Evolutionary conservation across 2,329 filamentous ascomycete genomes (phyloP).

Genomic region (Phialophora chinensis): DNA sequence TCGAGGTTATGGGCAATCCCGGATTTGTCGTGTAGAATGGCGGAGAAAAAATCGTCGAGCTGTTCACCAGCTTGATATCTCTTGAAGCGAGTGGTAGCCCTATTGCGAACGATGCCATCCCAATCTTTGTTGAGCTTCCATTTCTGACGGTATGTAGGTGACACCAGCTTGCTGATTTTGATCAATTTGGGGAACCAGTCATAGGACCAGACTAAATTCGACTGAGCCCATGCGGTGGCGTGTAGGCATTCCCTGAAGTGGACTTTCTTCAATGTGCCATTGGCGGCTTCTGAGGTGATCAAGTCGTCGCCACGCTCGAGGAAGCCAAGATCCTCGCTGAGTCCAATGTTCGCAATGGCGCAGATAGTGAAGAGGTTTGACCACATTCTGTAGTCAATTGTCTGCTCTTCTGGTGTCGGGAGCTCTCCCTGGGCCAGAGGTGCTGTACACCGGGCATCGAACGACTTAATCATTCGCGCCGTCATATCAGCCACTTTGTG

Average conservation of each 20-base stretch:
- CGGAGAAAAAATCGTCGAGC: constrained; percentile 62
- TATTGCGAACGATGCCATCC: constrained; percentile 55
- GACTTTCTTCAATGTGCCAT: constrained; percentile 33
- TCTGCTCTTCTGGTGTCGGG: constrained; percentile 39
- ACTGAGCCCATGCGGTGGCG: constrained; percentile 27
- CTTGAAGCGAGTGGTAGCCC: constrained; percentile 51
- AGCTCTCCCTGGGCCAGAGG: constrained; percentile 15
- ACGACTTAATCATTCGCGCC: constrained; percentile 43
- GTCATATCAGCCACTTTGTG: constrained; percentile 49
- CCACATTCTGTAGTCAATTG: constrained; percentile 48
- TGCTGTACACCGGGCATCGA: constrained; percentile 45
- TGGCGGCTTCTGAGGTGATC: constrained; percentile 38
- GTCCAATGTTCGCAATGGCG: constrained; percentile 50
- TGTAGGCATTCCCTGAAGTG: constrained; percentile 33
- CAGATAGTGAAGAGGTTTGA: constrained; percentile 48
- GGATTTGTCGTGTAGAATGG: constrained; percentile 43
- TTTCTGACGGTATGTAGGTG: constrained; percentile 34
- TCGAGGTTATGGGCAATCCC: constrained; percentile 53
- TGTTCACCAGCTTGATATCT: constrained; percentile 59
- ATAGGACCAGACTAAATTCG: constrained; percentile 40
- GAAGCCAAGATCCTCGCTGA: constrained; percentile 47
- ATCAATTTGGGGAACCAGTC: constrained; percentile 37
- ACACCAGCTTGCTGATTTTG: constrained; percentile 32
- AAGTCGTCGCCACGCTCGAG: constrained; percentile 46
- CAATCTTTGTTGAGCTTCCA: constrained; percentile 44